phyloP scores from a whole-genome alignment of 1,284 basidiomycete genomes.

The Takashimella koratensis region DNA sequence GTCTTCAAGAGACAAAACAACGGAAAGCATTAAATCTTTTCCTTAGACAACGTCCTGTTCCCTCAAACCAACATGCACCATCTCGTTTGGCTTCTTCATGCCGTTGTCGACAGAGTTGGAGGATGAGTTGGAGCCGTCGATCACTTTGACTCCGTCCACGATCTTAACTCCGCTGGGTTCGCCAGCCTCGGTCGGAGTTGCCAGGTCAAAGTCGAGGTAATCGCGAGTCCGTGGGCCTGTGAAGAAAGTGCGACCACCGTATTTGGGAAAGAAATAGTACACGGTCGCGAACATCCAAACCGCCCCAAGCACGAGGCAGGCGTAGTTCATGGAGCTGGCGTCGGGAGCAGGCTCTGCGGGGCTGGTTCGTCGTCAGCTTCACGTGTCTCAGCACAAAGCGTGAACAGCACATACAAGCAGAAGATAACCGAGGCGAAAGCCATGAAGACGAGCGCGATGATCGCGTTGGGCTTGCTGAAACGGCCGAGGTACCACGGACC shows the following conservation, averaged over 20 bases:
- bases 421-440: slow-evolving; percentile 40
- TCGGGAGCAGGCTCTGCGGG: slow-evolving; percentile 32
- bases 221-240: neutral
- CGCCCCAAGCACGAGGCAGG: slow-evolving; percentile 30
- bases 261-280: slow-evolving; percentile 35
- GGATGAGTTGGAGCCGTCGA: neutral
- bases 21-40: neutral
- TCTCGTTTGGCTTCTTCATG: neutral
- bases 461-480: slow-evolving; percentile 25
- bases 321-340: slow-evolving; percentile 37
- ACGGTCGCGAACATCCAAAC: slow-evolving; percentile 36
- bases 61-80: neutral
- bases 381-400: no score
- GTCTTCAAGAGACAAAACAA: no score
- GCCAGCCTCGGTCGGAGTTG: neutral
- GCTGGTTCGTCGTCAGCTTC: slow-evolving; percentile 14
- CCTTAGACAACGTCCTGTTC: neutral
- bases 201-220: neutral
- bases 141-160: neutral
- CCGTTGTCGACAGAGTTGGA: neutral
- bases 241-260: slow-evolving; percentile 43
- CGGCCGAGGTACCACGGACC: slow-evolving; percentile 40
- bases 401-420: slow-evolving; percentile 31
- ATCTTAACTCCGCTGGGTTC: neutral
- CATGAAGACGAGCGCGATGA: slow-evolving; percentile 37